Percentiles rank a stretch among this genome's conserved stretches.
Evolutionary conservation across 768 basidiomycete species (phyloP).

Genomic region (Sporobolomyces pararoseus): DNA sequence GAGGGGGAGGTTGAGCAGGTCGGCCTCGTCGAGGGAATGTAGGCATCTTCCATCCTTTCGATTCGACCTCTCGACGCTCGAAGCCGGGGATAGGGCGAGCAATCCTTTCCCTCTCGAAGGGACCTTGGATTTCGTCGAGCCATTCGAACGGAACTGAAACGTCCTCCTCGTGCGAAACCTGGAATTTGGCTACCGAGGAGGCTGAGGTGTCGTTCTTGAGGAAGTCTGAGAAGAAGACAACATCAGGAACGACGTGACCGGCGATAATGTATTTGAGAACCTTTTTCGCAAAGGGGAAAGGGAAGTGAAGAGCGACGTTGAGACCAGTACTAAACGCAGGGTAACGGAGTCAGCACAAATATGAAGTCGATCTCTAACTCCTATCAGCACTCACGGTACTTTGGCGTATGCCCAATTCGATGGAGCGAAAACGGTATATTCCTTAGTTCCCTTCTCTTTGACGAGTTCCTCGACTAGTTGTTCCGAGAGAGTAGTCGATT

Average conservation of each 20-base stretch:
- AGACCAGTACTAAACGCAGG: slow-evolving; percentile 36
- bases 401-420: slow-evolving; percentile 28
- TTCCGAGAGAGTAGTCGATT: slow-evolving; percentile 11
- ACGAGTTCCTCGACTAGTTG: slow-evolving; percentile 30
- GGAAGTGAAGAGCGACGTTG: slow-evolving; percentile 51
- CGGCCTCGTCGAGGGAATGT: neutral
- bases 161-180: slow-evolving; percentile 5
- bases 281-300: slow-evolving; percentile 39
- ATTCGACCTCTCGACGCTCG: neutral
- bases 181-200: neutral
- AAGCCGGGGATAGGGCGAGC: neutral
- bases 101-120: neutral
- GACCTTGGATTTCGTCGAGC: slow-evolving; percentile 1
- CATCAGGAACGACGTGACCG: slow-evolving; percentile 51
- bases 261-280: slow-evolving; percentile 49
- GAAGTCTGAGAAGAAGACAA: slow-evolving; percentile 49
- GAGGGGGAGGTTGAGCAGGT: neutral
- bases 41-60: neutral
- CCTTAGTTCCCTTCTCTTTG: slow-evolving; percentile 44
- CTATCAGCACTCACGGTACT: slow-evolving; percentile 3
- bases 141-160: slow-evolving; percentile 16
- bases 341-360: neutral
- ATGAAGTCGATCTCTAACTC: neutral
- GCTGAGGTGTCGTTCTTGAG: slow-evolving; percentile 42
- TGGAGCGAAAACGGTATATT: slow-evolving; percentile 32